phyloP scores from a whole-genome alignment of 2,329 filamentous ascomycete genomes.

The Penicillium sp. region DNA sequence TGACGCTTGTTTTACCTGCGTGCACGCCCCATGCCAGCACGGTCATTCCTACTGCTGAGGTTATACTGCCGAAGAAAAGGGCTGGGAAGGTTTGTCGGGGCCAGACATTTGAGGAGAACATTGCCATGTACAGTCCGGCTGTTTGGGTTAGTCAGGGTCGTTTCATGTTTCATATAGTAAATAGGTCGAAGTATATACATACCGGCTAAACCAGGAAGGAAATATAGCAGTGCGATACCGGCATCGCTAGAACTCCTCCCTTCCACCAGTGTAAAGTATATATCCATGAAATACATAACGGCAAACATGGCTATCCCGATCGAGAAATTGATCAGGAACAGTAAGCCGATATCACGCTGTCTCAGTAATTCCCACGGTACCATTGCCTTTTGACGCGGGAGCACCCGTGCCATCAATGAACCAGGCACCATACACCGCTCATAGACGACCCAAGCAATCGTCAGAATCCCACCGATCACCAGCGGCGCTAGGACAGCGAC shows the following conservation, averaged over 20 bases:
- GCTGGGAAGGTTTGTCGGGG: background rate
- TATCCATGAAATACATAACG: background rate
- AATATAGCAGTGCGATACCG: background rate
- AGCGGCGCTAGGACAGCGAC: background rate
- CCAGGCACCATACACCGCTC: background rate
- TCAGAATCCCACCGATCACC: background rate
- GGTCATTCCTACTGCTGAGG: background rate
- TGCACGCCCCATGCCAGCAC: background rate
- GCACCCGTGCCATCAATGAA: background rate
- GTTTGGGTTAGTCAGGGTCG: background rate
- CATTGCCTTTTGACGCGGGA: background rate
- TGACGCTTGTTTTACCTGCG: conserved; percentile 41
- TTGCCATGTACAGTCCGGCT: background rate
- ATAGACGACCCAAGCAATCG: background rate
- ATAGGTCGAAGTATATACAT: background rate
- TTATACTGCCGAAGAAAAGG: background rate
- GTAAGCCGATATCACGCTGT: background rate
- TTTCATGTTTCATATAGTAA: no score
- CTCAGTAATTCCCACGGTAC: background rate
- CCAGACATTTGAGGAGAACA: conserved; percentile 1
- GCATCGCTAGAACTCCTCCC: background rate
- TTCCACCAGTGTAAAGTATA: background rate
- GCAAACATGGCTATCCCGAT: background rate
- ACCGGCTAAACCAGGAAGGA: conserved; percentile 1
- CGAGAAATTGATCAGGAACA: background rate